phyloP scores from a whole-genome alignment of 495 filamentous ascomycete genomes.

The Tetracladium marchalianum region DNA sequence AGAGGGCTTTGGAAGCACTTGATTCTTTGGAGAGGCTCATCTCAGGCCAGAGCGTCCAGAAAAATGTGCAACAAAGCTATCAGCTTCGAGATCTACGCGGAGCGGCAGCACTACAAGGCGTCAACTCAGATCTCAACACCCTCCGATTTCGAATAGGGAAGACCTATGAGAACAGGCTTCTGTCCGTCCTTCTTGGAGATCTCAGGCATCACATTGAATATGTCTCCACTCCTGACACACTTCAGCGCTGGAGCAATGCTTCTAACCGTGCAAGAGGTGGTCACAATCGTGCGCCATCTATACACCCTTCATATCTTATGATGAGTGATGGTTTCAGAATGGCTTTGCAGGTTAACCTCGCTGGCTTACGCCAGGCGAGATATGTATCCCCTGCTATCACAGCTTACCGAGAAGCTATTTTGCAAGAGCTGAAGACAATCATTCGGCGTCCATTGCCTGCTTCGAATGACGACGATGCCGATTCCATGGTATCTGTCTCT shows the following conservation, averaged over 20 bases:
- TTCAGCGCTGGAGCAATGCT: slow-evolving; percentile 62
- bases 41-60: slow-evolving; percentile 46
- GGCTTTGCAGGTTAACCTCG: slow-evolving; percentile 55
- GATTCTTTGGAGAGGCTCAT: slow-evolving; percentile 71
- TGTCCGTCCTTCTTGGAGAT: slow-evolving; percentile 69
- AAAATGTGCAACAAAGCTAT: slow-evolving; percentile 11
- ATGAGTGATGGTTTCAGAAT: slow-evolving; percentile 58
- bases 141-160: slow-evolving; percentile 76
- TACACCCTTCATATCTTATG: slow-evolving; percentile 64
- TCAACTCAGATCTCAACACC: slow-evolving; percentile 62
- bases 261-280: slow-evolving; percentile 46
- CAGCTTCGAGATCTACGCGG: slow-evolving; percentile 61
- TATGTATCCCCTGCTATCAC: slow-evolving; percentile 70
- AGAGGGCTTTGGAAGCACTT: slow-evolving; percentile 67
- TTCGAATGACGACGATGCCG: slow-evolving; percentile 85
- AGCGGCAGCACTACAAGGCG: slow-evolving; percentile 70
- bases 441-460: slow-evolving; percentile 81
- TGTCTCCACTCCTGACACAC: slow-evolving; percentile 59
- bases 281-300: slow-evolving; percentile 54
- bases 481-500: slow-evolving; percentile 80
- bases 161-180: slow-evolving; percentile 72
- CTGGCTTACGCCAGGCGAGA: slow-evolving; percentile 68
- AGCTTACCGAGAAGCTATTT: slow-evolving; percentile 75
- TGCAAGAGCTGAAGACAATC: slow-evolving; percentile 78
- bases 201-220: slow-evolving; percentile 71